Base-by-base conservation (phyloP, 345 rosid species). In the Eucalyptus camaldulensis region DNA sequence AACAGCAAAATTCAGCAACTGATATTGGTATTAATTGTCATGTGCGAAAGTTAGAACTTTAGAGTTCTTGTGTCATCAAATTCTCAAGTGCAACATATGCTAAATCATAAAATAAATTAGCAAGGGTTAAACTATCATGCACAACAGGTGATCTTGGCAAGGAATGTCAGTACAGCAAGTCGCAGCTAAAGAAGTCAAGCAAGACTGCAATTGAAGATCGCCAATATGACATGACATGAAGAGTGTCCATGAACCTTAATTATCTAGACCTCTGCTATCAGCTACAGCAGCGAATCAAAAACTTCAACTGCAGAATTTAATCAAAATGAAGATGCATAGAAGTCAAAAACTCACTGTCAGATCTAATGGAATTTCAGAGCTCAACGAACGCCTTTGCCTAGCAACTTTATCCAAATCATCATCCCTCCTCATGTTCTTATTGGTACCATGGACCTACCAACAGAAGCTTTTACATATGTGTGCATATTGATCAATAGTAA, bases 321-420 rank as follows among this genome's bases (percentile, higher is more conserved):
- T 21, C 1, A 5, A 76, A 76, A 40, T 37, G 85, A 76, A 40
- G 47, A 76, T 76, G 47, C 85, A 40, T 76, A 76, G 44, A 22
- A 76, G 85, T 40, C 8, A 15, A 13, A 88, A 85, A 91, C 96
- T 95, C 89, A 94, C 97, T 85, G 92, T 88, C 85, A n/a, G 62
- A 45, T 91, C 92, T 58, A 89, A 53, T 87, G 86, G 90, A 87
- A 91, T 88, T 89, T 86, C 92, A 86, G 94, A 91, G 72, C 91
- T 93, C 86, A 90, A 47, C 22, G 88, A 92, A 85, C 88, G 93
- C 90, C 90, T 90, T 86, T 88, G 93, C 49, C 37, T 89, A 80
- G 85, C 89, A 90, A 44, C 81, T 81, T 85, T 90, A 51, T 87
- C 89, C 37, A 88, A 93, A 90, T 65, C 90, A 91, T 87, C 88